Evolutionary conservation across 495 filamentous ascomycete genomes (phyloP).

Genomic region (Hypoxylon fragiforme): DNA sequence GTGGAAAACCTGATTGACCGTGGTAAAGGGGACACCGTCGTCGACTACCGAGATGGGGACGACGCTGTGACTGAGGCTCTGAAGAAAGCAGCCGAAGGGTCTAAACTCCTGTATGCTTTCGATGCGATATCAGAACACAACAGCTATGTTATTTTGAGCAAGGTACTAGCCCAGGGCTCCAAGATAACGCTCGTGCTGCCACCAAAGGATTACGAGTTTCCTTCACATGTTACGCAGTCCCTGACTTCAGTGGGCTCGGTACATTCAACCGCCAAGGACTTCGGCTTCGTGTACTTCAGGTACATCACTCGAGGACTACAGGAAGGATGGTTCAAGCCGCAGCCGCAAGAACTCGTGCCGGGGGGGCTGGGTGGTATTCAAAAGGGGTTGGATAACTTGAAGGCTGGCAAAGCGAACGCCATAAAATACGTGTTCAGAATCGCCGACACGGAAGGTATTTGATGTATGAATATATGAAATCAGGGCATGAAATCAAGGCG

Average conservation of each 20-base stretch:
- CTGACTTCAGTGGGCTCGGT: conserved; percentile 54
- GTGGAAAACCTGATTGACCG: conserved; percentile 64
- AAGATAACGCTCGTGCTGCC: conserved; percentile 61
- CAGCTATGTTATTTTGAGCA: conserved; percentile 40
- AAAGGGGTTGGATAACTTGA: conserved; percentile 58
- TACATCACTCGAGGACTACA: conserved; percentile 56
- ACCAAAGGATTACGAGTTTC: conserved; percentile 38
- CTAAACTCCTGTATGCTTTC: conserved; percentile 49
- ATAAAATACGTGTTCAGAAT: conserved; percentile 73
- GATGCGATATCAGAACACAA: conserved; percentile 64
- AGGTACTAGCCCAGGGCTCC: conserved; percentile 50
- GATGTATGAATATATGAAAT: too few relatives aligned
- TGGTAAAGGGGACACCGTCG: conserved; percentile 65
- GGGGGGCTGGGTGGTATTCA: conserved; percentile 64
- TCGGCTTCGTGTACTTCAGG: conserved; percentile 59
- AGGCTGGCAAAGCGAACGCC: conserved; percentile 65
- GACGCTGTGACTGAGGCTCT: conserved; percentile 56
- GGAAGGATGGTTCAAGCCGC: conserved; percentile 64
- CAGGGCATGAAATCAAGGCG: too few relatives aligned
- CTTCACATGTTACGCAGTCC: conserved; percentile 39
- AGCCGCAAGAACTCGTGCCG: conserved; percentile 63
- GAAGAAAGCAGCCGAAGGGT: conserved; percentile 48
- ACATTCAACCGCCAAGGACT: conserved; percentile 57
- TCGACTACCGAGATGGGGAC: conserved; percentile 71
- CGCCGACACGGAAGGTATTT: conserved; percentile 58